Evolutionary conservation across 108 stramenopile genomes (phyloP).

Genomic region (Hondaea fermentalgiana): DNA sequence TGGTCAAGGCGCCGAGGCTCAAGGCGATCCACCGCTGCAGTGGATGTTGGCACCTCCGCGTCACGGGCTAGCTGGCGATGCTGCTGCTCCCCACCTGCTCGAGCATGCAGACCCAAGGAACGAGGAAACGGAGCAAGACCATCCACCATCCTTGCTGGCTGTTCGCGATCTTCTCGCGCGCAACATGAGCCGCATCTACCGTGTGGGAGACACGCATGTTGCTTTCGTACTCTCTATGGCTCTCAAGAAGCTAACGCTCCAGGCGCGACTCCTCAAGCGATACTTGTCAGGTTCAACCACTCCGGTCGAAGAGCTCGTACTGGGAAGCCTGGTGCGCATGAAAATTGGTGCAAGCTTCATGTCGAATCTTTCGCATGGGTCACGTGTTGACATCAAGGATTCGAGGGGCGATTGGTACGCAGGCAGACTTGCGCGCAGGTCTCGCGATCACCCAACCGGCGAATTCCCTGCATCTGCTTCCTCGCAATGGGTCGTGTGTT

Average conservation of each 20-base stretch:
- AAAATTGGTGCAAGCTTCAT: not conserved
- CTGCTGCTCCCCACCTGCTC: too few relatives aligned
- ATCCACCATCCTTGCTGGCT: not conserved
- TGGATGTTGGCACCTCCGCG: too few relatives aligned
- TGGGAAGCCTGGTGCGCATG: not conserved
- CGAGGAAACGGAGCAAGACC: too few relatives aligned
- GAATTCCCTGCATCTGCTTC: not conserved
- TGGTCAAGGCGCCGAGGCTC: too few relatives aligned
- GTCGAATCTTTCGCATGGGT: not conserved
- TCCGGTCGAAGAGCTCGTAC: not conserved
- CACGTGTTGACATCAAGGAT: not conserved
- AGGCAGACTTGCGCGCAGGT: not conserved
- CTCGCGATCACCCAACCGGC: not conserved
- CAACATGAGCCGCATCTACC: not conserved
- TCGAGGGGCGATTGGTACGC: not conserved
- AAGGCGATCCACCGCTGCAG: too few relatives aligned
- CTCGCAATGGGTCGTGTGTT: not conserved
- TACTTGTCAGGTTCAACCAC: not conserved
- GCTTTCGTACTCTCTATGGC: not conserved
- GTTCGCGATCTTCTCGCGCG: not conserved
- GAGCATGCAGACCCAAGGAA: too few relatives aligned
- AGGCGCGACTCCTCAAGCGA: not conserved
- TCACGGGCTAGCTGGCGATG: too few relatives aligned
- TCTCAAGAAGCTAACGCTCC: not conserved
- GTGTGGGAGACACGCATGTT: not conserved